Evolutionary conservation across 2,329 filamentous ascomycete genomes (phyloP).

Genomic region (Cordyceps cateniannulata): DNA sequence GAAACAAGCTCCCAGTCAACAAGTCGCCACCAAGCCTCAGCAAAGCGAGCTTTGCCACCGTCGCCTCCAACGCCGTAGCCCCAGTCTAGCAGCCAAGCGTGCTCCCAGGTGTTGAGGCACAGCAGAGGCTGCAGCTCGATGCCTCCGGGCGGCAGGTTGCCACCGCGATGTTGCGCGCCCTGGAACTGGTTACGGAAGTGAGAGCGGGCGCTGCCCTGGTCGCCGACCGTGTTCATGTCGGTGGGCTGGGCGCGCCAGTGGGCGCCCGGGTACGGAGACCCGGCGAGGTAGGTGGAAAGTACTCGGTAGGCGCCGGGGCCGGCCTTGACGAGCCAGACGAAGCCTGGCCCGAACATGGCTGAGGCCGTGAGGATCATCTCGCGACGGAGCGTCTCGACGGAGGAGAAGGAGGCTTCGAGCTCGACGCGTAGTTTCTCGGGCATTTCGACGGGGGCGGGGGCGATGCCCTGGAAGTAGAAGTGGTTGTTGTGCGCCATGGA

Average conservation of each 20-base stretch:
- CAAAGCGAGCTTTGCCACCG: constrained; percentile 67
- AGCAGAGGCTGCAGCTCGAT: constrained; percentile 68
- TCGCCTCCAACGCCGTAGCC: constrained; percentile 50
- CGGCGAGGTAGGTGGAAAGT: constrained; percentile 84
- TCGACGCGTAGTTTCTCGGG: constrained; percentile 48
- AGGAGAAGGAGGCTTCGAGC: constrained; percentile 69
- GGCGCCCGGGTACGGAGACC: constrained; percentile 78
- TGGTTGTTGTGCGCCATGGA: constrained; percentile 92
- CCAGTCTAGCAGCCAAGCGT: constrained; percentile 83
- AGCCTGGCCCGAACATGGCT: constrained; percentile 94
- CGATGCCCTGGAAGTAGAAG: constrained; percentile 65
- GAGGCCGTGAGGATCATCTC: constrained; percentile 76
- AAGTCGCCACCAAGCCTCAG: constrained; percentile 78
- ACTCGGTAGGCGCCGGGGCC: constrained; percentile 52
- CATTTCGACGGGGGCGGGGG: constrained; percentile 42
- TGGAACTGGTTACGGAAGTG: constrained; percentile 34
- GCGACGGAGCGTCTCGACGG: constrained; percentile 70
- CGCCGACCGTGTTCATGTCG: constrained; percentile 62
- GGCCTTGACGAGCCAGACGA: constrained; percentile 83
- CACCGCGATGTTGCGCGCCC: constrained; percentile 20
- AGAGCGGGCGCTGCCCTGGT: constrained; percentile 28
- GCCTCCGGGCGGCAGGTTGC: constrained; percentile 54
- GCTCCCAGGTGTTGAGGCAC: constrained; percentile 95
- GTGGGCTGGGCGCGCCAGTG: constrained; percentile 66
- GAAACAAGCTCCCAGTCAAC: constrained; percentile 80